Conservation (phyloP, 192 early-diverging fungal species). For the Backusella liffmaniae region DNA sequence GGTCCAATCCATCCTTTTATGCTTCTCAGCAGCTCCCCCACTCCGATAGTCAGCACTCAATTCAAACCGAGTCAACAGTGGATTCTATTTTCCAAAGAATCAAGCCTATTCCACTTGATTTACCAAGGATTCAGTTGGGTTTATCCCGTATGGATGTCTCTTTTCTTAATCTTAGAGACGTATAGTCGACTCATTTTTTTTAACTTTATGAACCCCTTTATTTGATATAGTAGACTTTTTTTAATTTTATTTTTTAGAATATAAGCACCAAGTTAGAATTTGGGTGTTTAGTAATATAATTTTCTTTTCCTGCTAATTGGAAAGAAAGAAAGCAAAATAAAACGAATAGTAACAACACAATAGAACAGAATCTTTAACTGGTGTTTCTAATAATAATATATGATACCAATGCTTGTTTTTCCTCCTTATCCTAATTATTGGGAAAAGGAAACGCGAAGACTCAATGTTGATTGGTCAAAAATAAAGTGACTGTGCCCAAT, state of each 20-base stretch:
- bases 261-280: background rate
- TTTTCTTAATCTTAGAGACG: conserved; percentile 5
- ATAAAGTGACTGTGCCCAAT: background rate
- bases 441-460: background rate
- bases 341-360: background rate
- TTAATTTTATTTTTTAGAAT: background rate
- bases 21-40: background rate
- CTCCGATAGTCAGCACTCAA: background rate
- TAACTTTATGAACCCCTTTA: background rate
- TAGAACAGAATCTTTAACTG: background rate
- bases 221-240: conserved; percentile 4
- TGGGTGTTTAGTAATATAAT: background rate
- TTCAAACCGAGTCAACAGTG: background rate
- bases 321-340: background rate
- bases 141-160: conserved; percentile 13
- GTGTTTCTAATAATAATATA: background rate
- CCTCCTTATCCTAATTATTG: background rate
- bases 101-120: conserved; percentile 7
- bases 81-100: conserved; percentile 8
- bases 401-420: background rate
- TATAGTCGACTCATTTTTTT: background rate
- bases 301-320: background rate
- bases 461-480: background rate
- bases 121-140: conserved; percentile 13
- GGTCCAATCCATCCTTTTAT: background rate